Percentiles rank a stretch among this genome's conserved stretches.
Evolutionary conservation across 2,329 filamentous ascomycete species (phyloP).

Genomic region (Nothomitra cinnamomea): DNA sequence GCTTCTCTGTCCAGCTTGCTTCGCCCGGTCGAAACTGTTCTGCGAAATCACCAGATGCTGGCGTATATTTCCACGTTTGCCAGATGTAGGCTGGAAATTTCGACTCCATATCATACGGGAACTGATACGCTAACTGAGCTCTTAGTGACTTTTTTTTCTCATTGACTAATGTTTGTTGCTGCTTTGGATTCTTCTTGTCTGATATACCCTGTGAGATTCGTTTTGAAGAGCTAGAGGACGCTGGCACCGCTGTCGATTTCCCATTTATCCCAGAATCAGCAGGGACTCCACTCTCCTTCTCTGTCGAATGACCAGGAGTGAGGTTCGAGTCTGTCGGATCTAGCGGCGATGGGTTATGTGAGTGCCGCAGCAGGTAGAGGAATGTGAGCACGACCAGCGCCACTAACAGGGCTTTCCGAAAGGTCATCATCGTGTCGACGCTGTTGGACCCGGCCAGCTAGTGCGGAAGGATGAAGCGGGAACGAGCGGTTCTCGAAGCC

Average conservation of each 20-base stretch:
- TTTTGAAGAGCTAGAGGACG: constrained; percentile 17
- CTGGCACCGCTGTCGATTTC: constrained; percentile 19
- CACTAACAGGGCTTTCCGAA: constrained; percentile 55
- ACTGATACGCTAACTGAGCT: constrained; percentile 78
- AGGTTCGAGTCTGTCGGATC: constrained; percentile 4
- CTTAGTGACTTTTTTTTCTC: constrained; percentile 54
- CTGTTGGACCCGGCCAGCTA: neutral
- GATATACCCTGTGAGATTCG: constrained; percentile 9
- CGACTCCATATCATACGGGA: constrained; percentile 72
- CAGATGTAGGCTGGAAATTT: constrained; percentile 97
- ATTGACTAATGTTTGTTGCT: constrained; percentile 49
- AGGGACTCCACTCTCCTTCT: neutral
- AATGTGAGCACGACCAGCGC: constrained; percentile 52
- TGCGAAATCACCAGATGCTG: constrained; percentile 56
- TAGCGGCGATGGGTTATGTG: constrained; percentile 27
- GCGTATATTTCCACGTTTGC: constrained; percentile 94
- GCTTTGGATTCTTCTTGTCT: neutral
- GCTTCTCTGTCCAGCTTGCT: constrained; percentile 72
- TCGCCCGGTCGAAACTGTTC: constrained; percentile 65
- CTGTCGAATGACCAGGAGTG: neutral
- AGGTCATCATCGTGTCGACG: constrained; percentile 51
- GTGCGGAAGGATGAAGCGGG: neutral
- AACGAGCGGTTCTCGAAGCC: neutral
- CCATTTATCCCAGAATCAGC: neutral
- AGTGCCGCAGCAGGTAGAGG: constrained; percentile 50